phyloP scores from a whole-genome alignment of 495 filamentous ascomycete genomes.

The Aspergillus diversus region DNA sequence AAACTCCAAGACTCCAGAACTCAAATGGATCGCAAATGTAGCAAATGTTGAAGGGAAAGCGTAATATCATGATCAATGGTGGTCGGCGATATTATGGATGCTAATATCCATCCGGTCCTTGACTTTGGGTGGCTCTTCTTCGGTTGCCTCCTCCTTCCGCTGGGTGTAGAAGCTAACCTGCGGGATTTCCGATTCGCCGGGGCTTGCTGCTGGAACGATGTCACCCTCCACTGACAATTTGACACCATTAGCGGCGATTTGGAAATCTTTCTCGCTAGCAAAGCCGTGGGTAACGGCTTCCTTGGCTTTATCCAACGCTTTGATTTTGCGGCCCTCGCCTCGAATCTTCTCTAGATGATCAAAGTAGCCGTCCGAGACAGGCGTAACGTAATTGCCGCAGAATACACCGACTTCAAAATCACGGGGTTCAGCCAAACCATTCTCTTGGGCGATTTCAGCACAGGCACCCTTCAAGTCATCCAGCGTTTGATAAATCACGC shows the following conservation, averaged over 20 bases:
- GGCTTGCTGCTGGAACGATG: constrained; percentile 52
- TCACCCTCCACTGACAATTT: constrained; percentile 60
- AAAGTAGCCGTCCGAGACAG: constrained; percentile 83
- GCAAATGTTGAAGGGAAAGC: constrained; percentile 5
- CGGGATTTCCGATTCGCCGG: constrained; percentile 39
- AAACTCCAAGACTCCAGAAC: constrained; percentile 32
- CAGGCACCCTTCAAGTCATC: constrained; percentile 82
- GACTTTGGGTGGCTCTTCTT: constrained; percentile 45
- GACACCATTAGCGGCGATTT: constrained; percentile 65
- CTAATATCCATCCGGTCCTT: constrained; percentile 62
- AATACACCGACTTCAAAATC: constrained; percentile 96
- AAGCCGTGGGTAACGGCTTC: constrained; percentile 70
- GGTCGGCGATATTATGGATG: constrained; percentile 62
- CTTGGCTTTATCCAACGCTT: constrained; percentile 69
- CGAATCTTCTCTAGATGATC: constrained; percentile 77
- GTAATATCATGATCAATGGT: constrained; percentile 32
- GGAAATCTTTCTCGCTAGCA: constrained; percentile 62
- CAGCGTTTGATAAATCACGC: constrained; percentile 88
- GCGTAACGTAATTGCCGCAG: constrained; percentile 87
- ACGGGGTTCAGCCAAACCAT: constrained; percentile 55
- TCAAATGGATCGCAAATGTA: constrained; percentile 12
- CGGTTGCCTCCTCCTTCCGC: constrained; percentile 19
- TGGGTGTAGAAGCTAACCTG: constrained; percentile 38
- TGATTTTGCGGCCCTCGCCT: constrained; percentile 73
- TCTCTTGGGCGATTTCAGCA: constrained; percentile 62